Evolutionary conservation across 1,139 yeast species (phyloP).

Genomic region (Diutina mesorugosa): DNA sequence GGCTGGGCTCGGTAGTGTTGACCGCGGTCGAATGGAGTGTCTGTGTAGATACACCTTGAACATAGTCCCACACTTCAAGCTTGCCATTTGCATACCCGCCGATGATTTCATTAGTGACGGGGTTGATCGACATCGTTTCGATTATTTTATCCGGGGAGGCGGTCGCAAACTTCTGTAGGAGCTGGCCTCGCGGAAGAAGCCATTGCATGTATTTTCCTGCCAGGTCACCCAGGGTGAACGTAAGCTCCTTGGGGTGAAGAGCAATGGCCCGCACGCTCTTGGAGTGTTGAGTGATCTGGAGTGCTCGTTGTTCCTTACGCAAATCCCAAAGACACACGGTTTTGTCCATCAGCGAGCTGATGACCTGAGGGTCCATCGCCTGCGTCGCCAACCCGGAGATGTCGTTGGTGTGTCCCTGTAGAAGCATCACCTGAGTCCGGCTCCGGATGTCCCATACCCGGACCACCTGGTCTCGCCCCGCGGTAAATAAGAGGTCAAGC

Average conservation of each 20-base stretch:
- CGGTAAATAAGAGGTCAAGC: constrained; percentile 74
- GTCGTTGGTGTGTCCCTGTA: constrained; percentile 74
- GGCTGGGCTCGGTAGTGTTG: constrained; percentile 9
- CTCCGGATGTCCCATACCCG: constrained; percentile 92
- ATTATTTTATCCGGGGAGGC: constrained; percentile 36
- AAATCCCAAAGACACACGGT: constrained; percentile 82
- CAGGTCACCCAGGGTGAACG: constrained; percentile 66
- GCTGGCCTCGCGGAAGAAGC: constrained; percentile 67
- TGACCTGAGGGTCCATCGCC: constrained; percentile 70
- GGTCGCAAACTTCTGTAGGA: constrained; percentile 29
- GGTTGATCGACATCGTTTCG: constrained; percentile 56
- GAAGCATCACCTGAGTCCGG: constrained; percentile 57
- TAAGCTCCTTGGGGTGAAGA: constrained; percentile 57
- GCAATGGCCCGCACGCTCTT: constrained; percentile 69
- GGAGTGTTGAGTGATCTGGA: constrained; percentile 72
- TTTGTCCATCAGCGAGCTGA: constrained; percentile 75
- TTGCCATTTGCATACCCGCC: constrained; percentile 81
- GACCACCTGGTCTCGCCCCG: constrained; percentile 80
- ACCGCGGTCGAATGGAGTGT: constrained; percentile 36
- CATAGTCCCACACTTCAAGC: constrained; percentile 70
- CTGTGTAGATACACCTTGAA: constrained; percentile 52
- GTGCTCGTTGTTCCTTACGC: constrained; percentile 22
- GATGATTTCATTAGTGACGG: constrained; percentile 51
- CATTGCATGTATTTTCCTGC: constrained; percentile 76
- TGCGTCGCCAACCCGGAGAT: constrained; percentile 59